Evolutionary conservation across 129 eudicot species (phyloP).

Genomic region (Helianthus tuberosus): DNA sequence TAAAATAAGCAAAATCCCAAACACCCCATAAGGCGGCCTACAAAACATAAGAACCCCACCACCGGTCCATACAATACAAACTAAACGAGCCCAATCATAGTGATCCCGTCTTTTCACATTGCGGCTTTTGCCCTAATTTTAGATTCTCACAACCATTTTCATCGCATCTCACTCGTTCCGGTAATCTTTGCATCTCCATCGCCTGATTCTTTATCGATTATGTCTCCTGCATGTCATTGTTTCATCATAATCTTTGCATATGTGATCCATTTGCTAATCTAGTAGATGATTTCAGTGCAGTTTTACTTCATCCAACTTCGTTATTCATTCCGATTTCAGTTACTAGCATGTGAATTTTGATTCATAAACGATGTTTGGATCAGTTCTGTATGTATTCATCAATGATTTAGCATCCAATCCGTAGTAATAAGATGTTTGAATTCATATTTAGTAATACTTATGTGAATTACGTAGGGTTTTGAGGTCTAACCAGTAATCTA

Average conservation of each 20-base stretch:
- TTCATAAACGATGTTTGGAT: background rate
- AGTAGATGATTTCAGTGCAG: too few relatives aligned
- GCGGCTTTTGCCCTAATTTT: conserved; percentile 3
- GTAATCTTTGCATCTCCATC: background rate
- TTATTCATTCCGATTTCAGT: background rate
- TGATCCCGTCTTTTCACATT: background rate
- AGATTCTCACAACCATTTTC: background rate
- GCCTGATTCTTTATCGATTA: background rate
- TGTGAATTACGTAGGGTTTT: too few relatives aligned
- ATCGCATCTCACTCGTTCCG: background rate
- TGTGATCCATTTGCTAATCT: too few relatives aligned
- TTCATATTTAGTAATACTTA: too few relatives aligned
- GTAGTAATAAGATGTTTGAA: too few relatives aligned
- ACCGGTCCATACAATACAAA: background rate
- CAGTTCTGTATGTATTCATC: background rate
- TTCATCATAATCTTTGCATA: background rate
- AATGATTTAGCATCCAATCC: too few relatives aligned
- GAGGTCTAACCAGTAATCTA: too few relatives aligned
- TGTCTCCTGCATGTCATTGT: background rate
- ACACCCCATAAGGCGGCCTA: too few relatives aligned
- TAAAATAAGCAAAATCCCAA: too few relatives aligned
- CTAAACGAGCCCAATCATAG: background rate
- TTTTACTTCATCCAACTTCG: background rate
- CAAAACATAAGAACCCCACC: too few relatives aligned
- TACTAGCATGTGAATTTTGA: background rate